Base-by-base conservation (phyloP, 1,284 basidiomycete genomes). In the Retiboletus fuscus region DNA sequence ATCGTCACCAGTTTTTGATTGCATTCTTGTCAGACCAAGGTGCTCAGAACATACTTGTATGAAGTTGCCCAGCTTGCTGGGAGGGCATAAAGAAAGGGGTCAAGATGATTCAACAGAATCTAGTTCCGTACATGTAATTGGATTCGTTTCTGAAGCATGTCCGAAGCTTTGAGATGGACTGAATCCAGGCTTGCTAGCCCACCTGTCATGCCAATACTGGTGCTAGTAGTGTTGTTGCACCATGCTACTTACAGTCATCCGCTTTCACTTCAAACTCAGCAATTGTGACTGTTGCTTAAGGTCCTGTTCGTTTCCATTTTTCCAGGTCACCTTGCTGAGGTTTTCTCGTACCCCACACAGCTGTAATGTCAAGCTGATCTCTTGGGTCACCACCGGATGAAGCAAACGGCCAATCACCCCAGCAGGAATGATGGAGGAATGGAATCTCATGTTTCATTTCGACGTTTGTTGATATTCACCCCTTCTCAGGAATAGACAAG, bases 21-120 rank as follows among this genome's bases (percentile, higher is more conserved):
- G 18, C 20, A 41, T 34, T 64, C 12, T 58, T 47, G 46, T 51
- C 75, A 92, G 89, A 93, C 90, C 66, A 94, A 95, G 83, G 84
- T 96, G 58, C 85, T 96, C 64, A 95, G 95, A 58, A 89, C 91
- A 39, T 96, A 96, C 84, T 85, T 96, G 78, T 94, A 96, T 81
- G 94, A 96, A 83, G 87, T 95, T 39, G 92, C 89, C 49, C 28
- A 68, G 51, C 74, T 80, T 26, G 16, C 62, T 51, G 34, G 82
- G 55, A 18, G 61, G 11, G 64, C 67, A 44, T 82, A 61, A 76
- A 62, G 30, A 11, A 57, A 49, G 26, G 22, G n/a, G 43, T 30
- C 22, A 26, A 47, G 49, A 28, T 47, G 64, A 41, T 46, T 41
- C 12, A 30, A 46, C 67, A 53, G 28, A n/a, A 28, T 30, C 10